Evolutionary conservation across 768 basidiomycete genomes (phyloP), one percentile per base, ranked within the genome.

Genomic region (Pulveroboletus sp.): DNA sequence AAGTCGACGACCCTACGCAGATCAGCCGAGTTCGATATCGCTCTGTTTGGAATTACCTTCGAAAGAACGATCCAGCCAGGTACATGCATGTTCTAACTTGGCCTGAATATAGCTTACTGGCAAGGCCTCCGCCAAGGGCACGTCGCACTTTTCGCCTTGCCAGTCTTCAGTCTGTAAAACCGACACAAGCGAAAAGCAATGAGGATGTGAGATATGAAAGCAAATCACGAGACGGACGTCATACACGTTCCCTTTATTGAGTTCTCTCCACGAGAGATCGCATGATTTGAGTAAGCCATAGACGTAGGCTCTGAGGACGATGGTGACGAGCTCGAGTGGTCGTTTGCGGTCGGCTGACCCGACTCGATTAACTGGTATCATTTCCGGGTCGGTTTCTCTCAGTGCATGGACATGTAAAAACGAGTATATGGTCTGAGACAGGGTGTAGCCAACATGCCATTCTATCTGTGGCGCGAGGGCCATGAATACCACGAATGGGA

Each of bases 401-500:
- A 90, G 63, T 34, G 79, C 71, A 54, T 89, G 89, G 11, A 86
- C 77, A 55, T 89, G 85, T 20, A 87, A 74, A 50, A 86, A 74
- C 6, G 90, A 92, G 64, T 81, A 89, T 27, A 95, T 81, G 0
- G 90, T 89, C 60, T 94, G 91, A 1, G 88, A 79, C n/a, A 96
- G 79, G 8, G 85, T 82, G 58, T 84, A 84, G 34, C 94, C 93
- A 5, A 76, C 70, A 63, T 94, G 91, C 85, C 91, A 96, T 62
- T 86, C 80, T 76, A 89, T 86, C 93, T 95, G 61, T 12, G 34
- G 49, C 43, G 39, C 47, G 49, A 46, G 44, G 47, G 52, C 35
- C 26, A 58, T 49, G 49, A 59, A 57, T 37, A 56, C 42, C 7
- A 56, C 38, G 36, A 39, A 45, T 43, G 50, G 12, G 51, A 39